Conservation (phyloP, 306 rosid species). For the Fragaria ananassa region DNA sequence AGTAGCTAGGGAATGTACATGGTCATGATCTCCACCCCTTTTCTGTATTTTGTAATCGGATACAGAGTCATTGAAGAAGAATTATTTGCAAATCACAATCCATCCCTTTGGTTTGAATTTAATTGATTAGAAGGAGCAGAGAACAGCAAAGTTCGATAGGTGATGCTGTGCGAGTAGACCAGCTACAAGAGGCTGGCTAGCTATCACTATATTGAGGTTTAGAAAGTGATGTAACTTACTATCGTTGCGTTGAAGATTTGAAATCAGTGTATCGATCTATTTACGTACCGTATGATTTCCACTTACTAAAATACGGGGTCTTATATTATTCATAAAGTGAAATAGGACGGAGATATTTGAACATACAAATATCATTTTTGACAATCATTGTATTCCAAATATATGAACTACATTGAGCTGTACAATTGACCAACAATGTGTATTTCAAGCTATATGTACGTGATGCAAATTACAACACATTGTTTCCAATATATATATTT, state of each 20-base stretch:
- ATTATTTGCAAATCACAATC: background rate
- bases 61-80: slow-evolving; percentile 17
- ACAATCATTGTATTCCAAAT: background rate
- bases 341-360: background rate
- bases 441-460: background rate
- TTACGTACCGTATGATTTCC: background rate
- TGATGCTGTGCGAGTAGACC: background rate
- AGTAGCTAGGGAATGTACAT: slow-evolving; percentile 13
- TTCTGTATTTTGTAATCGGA: slow-evolving; percentile 33
- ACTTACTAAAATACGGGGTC: background rate
- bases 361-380: background rate
- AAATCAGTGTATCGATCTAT: background rate
- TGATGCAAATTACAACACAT: background rate
- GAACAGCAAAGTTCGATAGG: background rate
- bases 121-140: background rate
- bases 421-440: background rate
- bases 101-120: background rate
- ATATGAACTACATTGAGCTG: background rate
- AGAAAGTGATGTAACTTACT: background rate
- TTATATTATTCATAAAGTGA: background rate
- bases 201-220: background rate
- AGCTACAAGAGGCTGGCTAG: background rate
- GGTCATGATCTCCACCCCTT: slow-evolving; percentile 16
- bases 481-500: background rate
- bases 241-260: background rate